Evolutionary conservation across 2,329 filamentous ascomycete species (phyloP).

Genomic region (Alternaria brassicae): DNA sequence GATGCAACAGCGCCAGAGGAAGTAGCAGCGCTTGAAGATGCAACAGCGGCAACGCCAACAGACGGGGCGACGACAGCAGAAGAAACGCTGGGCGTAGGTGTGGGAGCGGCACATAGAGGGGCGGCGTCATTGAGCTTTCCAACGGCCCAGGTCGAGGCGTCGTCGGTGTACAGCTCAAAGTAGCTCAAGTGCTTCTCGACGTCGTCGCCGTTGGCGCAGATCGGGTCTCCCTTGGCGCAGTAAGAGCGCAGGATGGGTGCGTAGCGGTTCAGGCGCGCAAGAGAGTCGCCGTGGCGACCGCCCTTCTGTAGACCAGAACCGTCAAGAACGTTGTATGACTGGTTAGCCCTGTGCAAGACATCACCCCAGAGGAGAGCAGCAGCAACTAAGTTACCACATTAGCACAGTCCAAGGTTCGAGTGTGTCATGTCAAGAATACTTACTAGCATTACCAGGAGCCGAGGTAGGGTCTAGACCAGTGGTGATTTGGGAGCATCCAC

Average conservation of each 20-base stretch:
- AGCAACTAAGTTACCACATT: slow-evolving; percentile 31
- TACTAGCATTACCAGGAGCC: slow-evolving; percentile 34
- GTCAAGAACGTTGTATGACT: slow-evolving; percentile 33
- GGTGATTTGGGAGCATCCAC: slow-evolving; percentile 29
- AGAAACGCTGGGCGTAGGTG: slow-evolving; percentile 29
- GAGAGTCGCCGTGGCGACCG: slow-evolving; percentile 22
- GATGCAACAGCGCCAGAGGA: slow-evolving; percentile 8
- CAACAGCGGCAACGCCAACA: slow-evolving; percentile 22
- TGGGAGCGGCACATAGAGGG: slow-evolving; percentile 30
- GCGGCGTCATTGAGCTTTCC: slow-evolving; percentile 30
- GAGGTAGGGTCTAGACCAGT: slow-evolving; percentile 28
- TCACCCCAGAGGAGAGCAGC: slow-evolving; percentile 37
- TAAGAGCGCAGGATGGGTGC: slow-evolving; percentile 65
- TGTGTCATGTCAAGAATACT: slow-evolving; percentile 25
- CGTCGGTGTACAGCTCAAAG: slow-evolving; percentile 45
- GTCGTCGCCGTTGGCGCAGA: slow-evolving; percentile 68
- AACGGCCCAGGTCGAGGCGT: slow-evolving; percentile 33
- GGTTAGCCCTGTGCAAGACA: slow-evolving; percentile 29
- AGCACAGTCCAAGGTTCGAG: slow-evolving; percentile 24
- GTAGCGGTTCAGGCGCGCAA: slow-evolving; percentile 30
- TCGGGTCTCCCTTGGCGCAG: slow-evolving; percentile 67
- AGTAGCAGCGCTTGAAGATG: slow-evolving; percentile 19
- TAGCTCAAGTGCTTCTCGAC: slow-evolving; percentile 66
- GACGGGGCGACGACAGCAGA: slow-evolving; percentile 24
- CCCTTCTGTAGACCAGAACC: slow-evolving; percentile 24